Conservation (phyloP, 1,139 yeast species). For the Yamadazyma friedrichii region DNA sequence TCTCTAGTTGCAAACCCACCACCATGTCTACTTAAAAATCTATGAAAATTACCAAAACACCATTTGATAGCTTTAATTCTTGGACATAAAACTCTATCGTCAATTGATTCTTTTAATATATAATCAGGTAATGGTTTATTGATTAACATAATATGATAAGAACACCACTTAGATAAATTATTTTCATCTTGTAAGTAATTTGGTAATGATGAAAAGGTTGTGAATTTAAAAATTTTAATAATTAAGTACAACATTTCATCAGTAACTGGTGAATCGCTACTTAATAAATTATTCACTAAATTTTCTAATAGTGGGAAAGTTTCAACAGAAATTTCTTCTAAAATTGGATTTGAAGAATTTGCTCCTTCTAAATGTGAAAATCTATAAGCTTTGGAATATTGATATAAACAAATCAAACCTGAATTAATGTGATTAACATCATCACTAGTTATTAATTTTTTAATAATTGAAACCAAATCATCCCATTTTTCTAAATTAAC, state of each 20-base stretch:
- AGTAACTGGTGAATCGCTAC: slow-evolving; percentile 28
- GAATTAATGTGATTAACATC: slow-evolving; percentile 55
- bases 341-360: slow-evolving; percentile 41
- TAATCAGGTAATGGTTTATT: slow-evolving; percentile 41
- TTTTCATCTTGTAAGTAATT: slow-evolving; percentile 51
- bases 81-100: slow-evolving; percentile 38
- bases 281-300: slow-evolving; percentile 42
- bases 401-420: slow-evolving; percentile 56
- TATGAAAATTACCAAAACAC: slow-evolving; percentile 68
- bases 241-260: slow-evolving; percentile 62
- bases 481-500: slow-evolving; percentile 47
- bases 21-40: slow-evolving; percentile 57
- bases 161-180: slow-evolving; percentile 64
- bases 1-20: slow-evolving; percentile 44
- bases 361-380: slow-evolving; percentile 49
- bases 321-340: slow-evolving; percentile 46
- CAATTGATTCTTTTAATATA: slow-evolving; percentile 38
- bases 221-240: slow-evolving; percentile 63
- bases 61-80: slow-evolving; percentile 66
- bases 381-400: slow-evolving; percentile 57
- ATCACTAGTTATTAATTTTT: slow-evolving; percentile 44
- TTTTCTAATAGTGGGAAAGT: slow-evolving; percentile 58
- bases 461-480: slow-evolving; percentile 33
- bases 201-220: slow-evolving; percentile 58
- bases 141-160: slow-evolving; percentile 53